Evolutionary conservation across 2,329 filamentous ascomycete genomes (phyloP), one percentile per base, ranked within the genome.

Genomic region (Phaeosphaeriaceae sp.): DNA sequence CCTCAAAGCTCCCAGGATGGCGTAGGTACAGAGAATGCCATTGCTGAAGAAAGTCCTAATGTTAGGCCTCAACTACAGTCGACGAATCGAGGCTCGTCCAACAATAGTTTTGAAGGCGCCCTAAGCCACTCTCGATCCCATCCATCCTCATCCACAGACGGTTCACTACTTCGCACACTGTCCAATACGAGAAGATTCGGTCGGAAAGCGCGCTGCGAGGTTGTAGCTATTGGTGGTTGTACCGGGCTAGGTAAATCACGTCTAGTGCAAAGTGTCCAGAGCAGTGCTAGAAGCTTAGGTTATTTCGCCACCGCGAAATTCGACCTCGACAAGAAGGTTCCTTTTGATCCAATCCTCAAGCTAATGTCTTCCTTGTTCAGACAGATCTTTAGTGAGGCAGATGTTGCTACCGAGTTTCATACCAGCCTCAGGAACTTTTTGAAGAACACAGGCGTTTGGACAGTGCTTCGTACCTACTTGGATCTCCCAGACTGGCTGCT

Each of bases 401-500:
- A 87, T 66, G 81, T 87, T 13, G 78, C 74, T 8, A 84, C 83
- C 1, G 79, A 83, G 0, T 87, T 86, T 51, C 84, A 87, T 59
- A 79, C 83, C 50, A 81, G 77, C 52, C 72, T 87, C 11, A 75
- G 84, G 16, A 73, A 74, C 12, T 81, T 81, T 36, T 74, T 87
- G 4, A 77, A 77, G 38, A 81, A 82, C 8, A 66, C 64, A 8
- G 69, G 69, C 6, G 78, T 84, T 52, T 87, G 84, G 84, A 67
- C 75, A 21, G 75, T 81, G 5, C 71, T 87, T 21, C 80, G 84
- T 56, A 74, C 72, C 20, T 82, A 83, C 42, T 69, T 87, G n/a
- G 82, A 84, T 48, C 74, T 87, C 2, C 84, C 84, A 0, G 87
- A 93, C 62, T 95, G 93, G 73, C 68, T 82, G 17, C 60, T 80